phyloP scores from a whole-genome alignment of 1,284 basidiomycete genomes.

The Hemileia vastatrix region DNA sequence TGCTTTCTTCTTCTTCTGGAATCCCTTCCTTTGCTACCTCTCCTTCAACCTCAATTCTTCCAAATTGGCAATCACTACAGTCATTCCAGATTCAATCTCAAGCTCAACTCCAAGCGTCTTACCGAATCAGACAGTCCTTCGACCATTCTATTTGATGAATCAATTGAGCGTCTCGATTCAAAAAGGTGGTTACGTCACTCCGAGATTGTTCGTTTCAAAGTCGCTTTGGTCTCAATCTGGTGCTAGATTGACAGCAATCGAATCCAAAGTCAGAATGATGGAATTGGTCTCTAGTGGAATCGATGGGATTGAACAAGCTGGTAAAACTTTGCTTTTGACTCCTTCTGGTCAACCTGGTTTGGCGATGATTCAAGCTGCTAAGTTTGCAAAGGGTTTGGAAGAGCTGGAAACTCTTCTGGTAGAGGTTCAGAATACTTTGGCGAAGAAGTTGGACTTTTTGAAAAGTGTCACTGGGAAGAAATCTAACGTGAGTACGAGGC shows the following conservation, averaged over 20 bases:
- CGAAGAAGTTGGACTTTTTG: slow-evolving; percentile 79
- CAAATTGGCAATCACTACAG: not conserved
- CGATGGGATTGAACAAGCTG: slow-evolving; percentile 54
- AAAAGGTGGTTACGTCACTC: slow-evolving; percentile 79
- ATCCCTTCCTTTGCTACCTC: too few relatives aligned
- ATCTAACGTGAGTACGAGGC: slow-evolving; percentile 55
- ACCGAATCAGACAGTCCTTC: slow-evolving; percentile 1
- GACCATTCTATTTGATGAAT: slow-evolving; percentile 28
- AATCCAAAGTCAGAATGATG: slow-evolving; percentile 74
- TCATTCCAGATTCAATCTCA: not conserved
- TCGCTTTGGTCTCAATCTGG: slow-evolving; percentile 83
- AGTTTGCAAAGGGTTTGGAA: slow-evolving; percentile 47
- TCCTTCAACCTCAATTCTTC: not conserved
- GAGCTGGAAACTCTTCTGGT: slow-evolving; percentile 75
- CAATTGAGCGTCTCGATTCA: slow-evolving; percentile 26
- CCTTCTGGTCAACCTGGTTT: slow-evolving; percentile 21
- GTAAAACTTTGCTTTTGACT: slow-evolving; percentile 24
- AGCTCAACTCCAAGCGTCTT: not conserved
- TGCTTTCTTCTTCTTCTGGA: too few relatives aligned
- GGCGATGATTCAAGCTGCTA: slow-evolving; percentile 29
- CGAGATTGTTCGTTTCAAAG: slow-evolving; percentile 72
- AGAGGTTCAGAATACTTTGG: slow-evolving; percentile 52
- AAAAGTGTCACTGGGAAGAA: slow-evolving; percentile 82
- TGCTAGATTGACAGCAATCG: slow-evolving; percentile 65
- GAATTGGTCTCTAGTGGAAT: slow-evolving; percentile 64